Base-by-base conservation (phyloP, 2,329 filamentous ascomycete genomes). In the Blumeriella jaapii region DNA sequence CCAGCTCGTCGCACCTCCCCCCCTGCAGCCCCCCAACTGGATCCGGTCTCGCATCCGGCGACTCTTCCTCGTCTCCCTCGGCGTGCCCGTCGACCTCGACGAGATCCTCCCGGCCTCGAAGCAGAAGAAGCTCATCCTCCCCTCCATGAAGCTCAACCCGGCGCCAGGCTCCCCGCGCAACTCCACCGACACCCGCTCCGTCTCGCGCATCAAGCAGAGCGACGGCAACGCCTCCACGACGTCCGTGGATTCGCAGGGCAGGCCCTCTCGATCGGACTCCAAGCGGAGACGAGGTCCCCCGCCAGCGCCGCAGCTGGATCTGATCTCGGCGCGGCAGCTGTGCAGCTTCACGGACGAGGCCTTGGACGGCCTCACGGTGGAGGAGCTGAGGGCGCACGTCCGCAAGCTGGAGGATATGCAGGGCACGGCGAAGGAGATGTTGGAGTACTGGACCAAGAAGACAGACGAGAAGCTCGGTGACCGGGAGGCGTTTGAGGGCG, bases 71-170 rank as follows among this genome's bases (percentile, higher is more conserved):
- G 87, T 98, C 35, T 95, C 87, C 1, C 73, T 98, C 0, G 91
- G 91, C 12, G 91, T 98, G 0, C 91, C 91, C 1, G 85, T 98
- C 28, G 91, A 98, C 52, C 69, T 98, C 0, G 91, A 98, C 59
- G 91, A 98, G 62, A 96, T 98, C 36, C 72, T 98, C 6, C 91
- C 91, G 0, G 87, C 89, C 0, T 93, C 84, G 9, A 96, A 96
- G 60, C 91, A 98, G 58, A 96, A 96, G 69, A 96, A 96, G 57
- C 77, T 98, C 12, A 72, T 98, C 4, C 70, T 98, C 1, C 91
- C 91, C 0, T 94, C 87, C 5, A 78, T 91, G 12, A 49, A 55
- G 15, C 51, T 64, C 12, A 62, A 63, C 37, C 58, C 61, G 31
- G 68, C 59, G 41, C 67, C 57, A 34, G 61, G 55, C 44, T 79